Evolutionary conservation across 1,139 yeast genomes (phyloP), one percentile per base, ranked within the genome.

Genomic region (Waltiozyma sp.): DNA sequence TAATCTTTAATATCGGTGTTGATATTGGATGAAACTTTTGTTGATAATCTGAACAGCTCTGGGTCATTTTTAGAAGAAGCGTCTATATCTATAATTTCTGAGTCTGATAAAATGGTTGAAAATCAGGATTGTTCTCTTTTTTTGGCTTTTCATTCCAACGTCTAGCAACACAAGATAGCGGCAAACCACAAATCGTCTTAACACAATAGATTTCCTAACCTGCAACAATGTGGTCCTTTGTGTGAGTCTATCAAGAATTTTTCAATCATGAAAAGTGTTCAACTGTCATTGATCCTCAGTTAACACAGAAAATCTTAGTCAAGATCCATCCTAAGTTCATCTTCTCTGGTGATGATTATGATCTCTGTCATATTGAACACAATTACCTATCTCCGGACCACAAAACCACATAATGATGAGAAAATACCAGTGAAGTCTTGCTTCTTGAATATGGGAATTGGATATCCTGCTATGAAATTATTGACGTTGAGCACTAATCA

Each of bases 271-370:
- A 69, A 69, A 45, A 98, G 97, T 1, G 66, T 68, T 16, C 95
- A 85, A 86, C 94, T 0, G 83, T 81, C 15, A 66, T 85, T 16
- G 79, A 77, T 36, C 68, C 73, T 26, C 73, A 72, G 5, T 56
- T 82, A 4, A 69, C 91, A 0, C 69, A 75, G 40, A 66, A 70
- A 18, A 70, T 91, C 9, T 60, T 91, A 37, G 57, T 68, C 4
- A 62, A 63, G 4, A 59, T 88, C 1, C 66, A 71, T 41, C 98
- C 98, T 0, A 64, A 66, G 16, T 64, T 81, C 9, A 70, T 86
- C 1, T 85, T 88, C 58, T 80, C 95, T 4, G 98, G 98, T 1
- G 98, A 91, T 58, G 98, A 91, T 59, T 98, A 91, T 63, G 98
- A 91, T 60, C 88, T 87, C 51, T 91, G 98, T 62, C 88, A 83